phyloP scores from a whole-genome alignment of 176 grass and related monocot genomes.

The Neostapfia colusana region DNA sequence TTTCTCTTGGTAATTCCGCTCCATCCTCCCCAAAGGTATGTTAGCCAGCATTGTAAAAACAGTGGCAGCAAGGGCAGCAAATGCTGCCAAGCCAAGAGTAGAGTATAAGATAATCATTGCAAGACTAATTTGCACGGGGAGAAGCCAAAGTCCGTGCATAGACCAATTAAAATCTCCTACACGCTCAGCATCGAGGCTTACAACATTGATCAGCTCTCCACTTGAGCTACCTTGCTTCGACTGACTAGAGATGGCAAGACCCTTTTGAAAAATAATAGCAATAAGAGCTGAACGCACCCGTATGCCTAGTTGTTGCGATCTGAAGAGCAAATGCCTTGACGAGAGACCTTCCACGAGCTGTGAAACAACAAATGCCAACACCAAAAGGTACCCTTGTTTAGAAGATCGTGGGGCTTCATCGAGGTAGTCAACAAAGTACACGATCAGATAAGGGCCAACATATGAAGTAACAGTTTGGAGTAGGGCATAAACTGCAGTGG shows the following conservation, averaged over 20 bases:
- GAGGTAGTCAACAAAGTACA: constrained; percentile 63
- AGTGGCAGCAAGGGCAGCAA: constrained; percentile 58
- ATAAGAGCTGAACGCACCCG: constrained; percentile 54
- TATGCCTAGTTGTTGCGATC: constrained; percentile 55
- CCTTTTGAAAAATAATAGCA: constrained; percentile 61
- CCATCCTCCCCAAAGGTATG: constrained; percentile 49
- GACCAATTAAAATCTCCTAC: constrained; percentile 58
- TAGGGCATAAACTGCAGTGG: constrained; percentile 59
- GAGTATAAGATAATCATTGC: constrained; percentile 70
- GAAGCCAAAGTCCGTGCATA: constrained; percentile 73
- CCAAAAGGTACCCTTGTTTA: constrained; percentile 56
- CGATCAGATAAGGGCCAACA: constrained; percentile 72
- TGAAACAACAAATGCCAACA: constrained; percentile 52
- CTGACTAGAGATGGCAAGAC: constrained; percentile 49
- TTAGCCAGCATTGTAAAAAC: constrained; percentile 58
- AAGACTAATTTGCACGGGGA: constrained; percentile 57
- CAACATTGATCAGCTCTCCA: constrained; percentile 75
- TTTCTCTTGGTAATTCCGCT: constrained; percentile 58
- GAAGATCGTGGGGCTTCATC: constrained; percentile 36
- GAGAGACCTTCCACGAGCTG: constrained; percentile 62
- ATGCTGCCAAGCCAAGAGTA: constrained; percentile 50
- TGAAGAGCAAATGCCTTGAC: constrained; percentile 62
- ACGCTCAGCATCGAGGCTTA: constrained; percentile 57
- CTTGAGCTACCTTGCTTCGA: constrained; percentile 61
- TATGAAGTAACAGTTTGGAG: constrained; percentile 59